These are phyloP conservation scores for Bolboschoenoplectus hybrid DNA, from an alignment of 202 grass and related monocot genomes.

Conservation along the genomic window DNA sequence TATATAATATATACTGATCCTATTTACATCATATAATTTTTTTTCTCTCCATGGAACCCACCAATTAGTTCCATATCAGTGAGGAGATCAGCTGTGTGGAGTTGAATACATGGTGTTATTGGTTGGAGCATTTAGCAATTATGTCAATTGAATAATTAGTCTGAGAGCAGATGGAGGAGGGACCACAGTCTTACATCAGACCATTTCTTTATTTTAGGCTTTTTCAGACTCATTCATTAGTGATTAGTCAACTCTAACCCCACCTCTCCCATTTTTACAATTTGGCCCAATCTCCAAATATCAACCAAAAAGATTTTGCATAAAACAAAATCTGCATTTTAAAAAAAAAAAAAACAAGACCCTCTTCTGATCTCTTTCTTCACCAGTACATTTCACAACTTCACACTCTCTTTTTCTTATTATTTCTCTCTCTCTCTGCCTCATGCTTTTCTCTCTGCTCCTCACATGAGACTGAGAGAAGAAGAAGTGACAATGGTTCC, in stretches of 20 bases:
- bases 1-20: too few species aligned
- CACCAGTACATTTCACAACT: too few species aligned
- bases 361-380: neutral
- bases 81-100: too few species aligned
- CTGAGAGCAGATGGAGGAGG: neutral
- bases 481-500: neutral
- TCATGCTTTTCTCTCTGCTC: neutral
- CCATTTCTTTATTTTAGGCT: slow-evolving; percentile 23
- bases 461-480: slow-evolving; percentile 25
- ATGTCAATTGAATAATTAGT: neutral
- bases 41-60: neutral
- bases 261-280: neutral
- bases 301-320: neutral
- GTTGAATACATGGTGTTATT: neutral
- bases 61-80: neutral
- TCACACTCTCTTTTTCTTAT: neutral
- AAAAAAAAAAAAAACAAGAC: neutral
- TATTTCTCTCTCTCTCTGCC: neutral
- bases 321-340: neutral
- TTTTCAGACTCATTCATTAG: neutral
- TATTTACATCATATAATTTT: neutral
- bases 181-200: slow-evolving; percentile 10
- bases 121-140: neutral
- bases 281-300: neutral
- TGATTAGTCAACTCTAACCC: neutral